Evolutionary conservation across 345 rosid genomes (phyloP), one percentile per base, ranked within the genome.

Genomic region (Citrus cavaleriei): DNA sequence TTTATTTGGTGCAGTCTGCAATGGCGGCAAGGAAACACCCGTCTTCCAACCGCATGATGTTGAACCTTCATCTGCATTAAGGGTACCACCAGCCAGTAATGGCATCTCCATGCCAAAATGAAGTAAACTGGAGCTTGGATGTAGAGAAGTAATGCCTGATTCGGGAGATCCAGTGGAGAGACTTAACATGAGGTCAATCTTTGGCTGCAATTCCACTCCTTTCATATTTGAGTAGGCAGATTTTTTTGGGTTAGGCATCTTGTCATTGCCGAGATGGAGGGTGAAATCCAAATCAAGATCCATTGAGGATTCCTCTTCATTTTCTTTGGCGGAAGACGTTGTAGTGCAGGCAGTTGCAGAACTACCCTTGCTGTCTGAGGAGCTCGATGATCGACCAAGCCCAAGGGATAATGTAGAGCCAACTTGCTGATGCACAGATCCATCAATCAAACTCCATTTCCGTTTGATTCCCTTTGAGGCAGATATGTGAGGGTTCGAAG

Each of bases 361-460:
- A 83, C 98, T 94, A 64, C 89, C 97, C 85, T 93, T 93, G 83
- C 97, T 94, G 81, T 96, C 97, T 7, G 99, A 94, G 64, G 99
- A 94, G 84, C 98, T 92, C 16, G 94, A 74, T 6, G 95, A 79
- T 59, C 82, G 85, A 59, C 97, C 94, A 21, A 96, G 84, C 74
- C 95, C 90, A 75, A 94, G 97, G 64, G 90, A 90, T 70, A 94
- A 86, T 25, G 90, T 85, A 35, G 95, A 86, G 79, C 90, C 94
- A 85, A 76, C 86, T 84, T 86, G 82, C 63, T 74, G 84, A 74
- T 51, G 81, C 74, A 78, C 38, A 28, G 92, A 77, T 68, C 85
- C 85, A 76, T 82, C 82, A 42, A 95, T 78, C 78, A 86, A 80
- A 86, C 77, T 87, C 96, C 93, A 81, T 80, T 92, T 96, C 78